Base-by-base conservation (phyloP, 108 stramenopile genomes). In the Nitzschia palea region DNA sequence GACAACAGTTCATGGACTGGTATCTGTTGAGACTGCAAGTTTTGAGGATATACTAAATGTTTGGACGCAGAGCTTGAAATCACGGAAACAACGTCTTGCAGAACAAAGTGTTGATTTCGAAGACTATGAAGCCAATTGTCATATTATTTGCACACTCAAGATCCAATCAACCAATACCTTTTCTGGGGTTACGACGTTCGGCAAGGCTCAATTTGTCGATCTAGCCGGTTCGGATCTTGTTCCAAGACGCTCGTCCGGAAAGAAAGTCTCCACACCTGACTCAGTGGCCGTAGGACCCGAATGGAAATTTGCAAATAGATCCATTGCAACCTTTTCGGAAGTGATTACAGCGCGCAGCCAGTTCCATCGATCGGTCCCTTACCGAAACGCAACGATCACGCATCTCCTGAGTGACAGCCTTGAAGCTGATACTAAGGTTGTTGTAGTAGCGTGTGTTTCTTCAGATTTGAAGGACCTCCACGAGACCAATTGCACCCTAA, bases 201-300 rank as follows among this genome's bases (percentile, higher is more conserved):
- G 93, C 18, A 87, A 74, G 65, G 75, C 91, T 47, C 89, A 94
- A 74, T 94, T 89, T 69, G 88, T 89, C 15, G 89, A 94, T 58
- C 67, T 91, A 61, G 93, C 93, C 3, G 78, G 78, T 25, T 78
- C 93, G 5, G 84, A 94, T 53, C 48, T 89, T 32, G 58, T 70
- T n/a, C 44, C 63, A 6, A 42, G 55, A 22, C 62, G 55, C 6
- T 0, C 23, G 23, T 15, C 48, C 15, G 55, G 44, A 8, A 71
- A 58, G 31, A 56, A 43, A 23, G 22, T 40, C 1, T 57, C 67
- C 1, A 52, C 40, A 20, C 59, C 73, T n/a, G 73, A 75, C 15
- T 25, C 45, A 18, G 17, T 70, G 22, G 78, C 55, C 10, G 77
- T 80, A 32, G 57, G 73, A 42, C 56, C 47, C 2, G 82, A 90